Conservation (phyloP, 257 asterid species). For the Nemophila menziesii region DNA sequence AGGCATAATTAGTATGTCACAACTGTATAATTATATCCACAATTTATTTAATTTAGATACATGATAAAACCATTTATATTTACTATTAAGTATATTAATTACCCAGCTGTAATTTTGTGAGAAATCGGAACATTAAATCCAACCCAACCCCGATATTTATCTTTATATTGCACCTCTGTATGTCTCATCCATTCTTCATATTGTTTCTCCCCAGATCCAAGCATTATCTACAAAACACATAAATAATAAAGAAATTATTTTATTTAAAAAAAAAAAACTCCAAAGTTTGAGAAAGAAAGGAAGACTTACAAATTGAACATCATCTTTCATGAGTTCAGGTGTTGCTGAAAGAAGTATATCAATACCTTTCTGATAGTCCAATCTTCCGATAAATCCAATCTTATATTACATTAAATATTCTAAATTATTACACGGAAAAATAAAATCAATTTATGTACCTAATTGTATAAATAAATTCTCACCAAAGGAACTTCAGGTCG, state of each 20-base stretch:
- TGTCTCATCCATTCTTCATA: constrained; percentile 98
- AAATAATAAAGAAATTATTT: not conserved
- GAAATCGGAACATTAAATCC: constrained; percentile 93
- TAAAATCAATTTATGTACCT: not conserved
- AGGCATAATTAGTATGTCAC: constrained; percentile 88
- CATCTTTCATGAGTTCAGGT: constrained; percentile 85
- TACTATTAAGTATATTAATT: not conserved
- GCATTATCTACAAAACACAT: constrained; percentile 66
- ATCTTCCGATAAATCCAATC: constrained; percentile 96
- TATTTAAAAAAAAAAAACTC: not conserved
- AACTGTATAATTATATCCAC: constrained; percentile 41
- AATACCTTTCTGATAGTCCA: constrained; percentile 92
- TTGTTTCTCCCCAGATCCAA: constrained; percentile 96
- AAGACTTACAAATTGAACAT: constrained; percentile 44
- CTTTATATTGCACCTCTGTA: constrained; percentile 40
- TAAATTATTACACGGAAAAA: not conserved
- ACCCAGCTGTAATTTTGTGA: constrained; percentile 49
- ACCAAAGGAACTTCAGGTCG: constrained; percentile 82
- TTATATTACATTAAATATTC: constrained; percentile 9
- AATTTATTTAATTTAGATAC: not conserved
- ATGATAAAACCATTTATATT: not conserved
- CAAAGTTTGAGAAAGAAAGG: not conserved
- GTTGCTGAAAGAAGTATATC: constrained; percentile 75
- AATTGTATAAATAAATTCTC: constrained; percentile 10
- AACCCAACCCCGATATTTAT: constrained; percentile 90